phyloP scores from a whole-genome alignment of 129 eudicot genomes.

The Pseudognaphalium luteoalbum region DNA sequence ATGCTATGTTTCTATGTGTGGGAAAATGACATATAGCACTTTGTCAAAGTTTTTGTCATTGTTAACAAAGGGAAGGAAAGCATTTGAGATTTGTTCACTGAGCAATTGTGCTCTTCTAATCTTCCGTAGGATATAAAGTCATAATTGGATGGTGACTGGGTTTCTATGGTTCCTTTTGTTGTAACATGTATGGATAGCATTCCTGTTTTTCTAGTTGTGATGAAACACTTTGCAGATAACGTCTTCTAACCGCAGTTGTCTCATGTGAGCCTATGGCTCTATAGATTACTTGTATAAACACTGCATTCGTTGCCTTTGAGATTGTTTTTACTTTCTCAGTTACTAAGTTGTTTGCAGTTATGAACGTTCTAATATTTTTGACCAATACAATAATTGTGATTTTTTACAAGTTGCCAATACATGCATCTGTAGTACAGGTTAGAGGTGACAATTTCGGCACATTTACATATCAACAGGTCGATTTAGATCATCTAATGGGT shows the following conservation, averaged over 20 bases:
- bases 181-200: not conserved
- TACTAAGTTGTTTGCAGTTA: conserved; percentile 2
- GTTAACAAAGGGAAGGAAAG: not conserved
- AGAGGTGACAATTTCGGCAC: not conserved
- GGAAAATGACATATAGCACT: not conserved
- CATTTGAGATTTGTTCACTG: not conserved
- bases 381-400: not conserved
- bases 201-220: not conserved
- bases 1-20: not conserved
- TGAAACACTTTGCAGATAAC: not conserved
- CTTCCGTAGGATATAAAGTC: not conserved
- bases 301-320: not conserved
- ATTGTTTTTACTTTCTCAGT: not conserved
- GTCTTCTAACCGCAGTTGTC: not conserved
- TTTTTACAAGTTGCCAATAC: not conserved
- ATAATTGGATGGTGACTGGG: not conserved
- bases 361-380: not conserved
- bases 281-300: not conserved
- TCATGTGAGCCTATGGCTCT: not conserved
- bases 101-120: not conserved
- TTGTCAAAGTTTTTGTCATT: not conserved
- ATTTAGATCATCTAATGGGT: not conserved
- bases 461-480: not conserved
- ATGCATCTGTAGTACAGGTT: not conserved
- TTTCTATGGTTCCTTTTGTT: conserved; percentile 14